These are phyloP conservation scores for Agapanthus africanus DNA, from an alignment of 106 monocot species.

Conservation along the genomic window DNA sequence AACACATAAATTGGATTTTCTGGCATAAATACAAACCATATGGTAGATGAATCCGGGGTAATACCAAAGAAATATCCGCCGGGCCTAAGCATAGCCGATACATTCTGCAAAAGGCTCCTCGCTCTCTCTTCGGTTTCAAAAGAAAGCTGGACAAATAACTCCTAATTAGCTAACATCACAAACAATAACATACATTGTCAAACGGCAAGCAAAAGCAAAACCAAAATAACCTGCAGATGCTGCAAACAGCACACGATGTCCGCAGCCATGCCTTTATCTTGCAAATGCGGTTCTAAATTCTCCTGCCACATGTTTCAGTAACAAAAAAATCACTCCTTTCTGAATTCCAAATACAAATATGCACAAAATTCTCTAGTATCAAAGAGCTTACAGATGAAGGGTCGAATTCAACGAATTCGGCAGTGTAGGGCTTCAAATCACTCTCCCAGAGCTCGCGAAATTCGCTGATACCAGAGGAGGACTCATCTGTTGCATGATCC, in stretches of 20 bases:
- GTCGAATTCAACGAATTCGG: conserved; percentile 68
- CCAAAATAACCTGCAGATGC: conserved; percentile 62
- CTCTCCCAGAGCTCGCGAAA: conserved; percentile 67
- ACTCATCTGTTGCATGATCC: conserved; percentile 33
- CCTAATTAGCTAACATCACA: neutral
- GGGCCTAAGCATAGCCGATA: conserved; percentile 76
- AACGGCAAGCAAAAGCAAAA: neutral
- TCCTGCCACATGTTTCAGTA: conserved; percentile 36
- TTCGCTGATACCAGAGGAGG: conserved; percentile 44
- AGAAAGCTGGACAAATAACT: conserved; percentile 39
- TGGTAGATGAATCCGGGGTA: conserved; percentile 91
- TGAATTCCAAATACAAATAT: neutral
- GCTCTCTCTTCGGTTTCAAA: conserved; percentile 81
- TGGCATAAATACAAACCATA: conserved; percentile 60
- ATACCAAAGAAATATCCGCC: conserved; percentile 95
- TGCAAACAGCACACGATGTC: conserved; percentile 91
- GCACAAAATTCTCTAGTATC: neutral
- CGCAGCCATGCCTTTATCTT: conserved; percentile 65
- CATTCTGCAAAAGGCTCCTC: conserved; percentile 72
- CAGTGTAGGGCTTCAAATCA: conserved; percentile 67
- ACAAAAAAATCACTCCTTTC: neutral
- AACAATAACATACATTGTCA: neutral
- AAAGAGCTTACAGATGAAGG: conserved; percentile 47
- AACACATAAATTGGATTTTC: too few species aligned
- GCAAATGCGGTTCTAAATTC: conserved; percentile 39